These are phyloP conservation scores for Ochromonas danica DNA, from an alignment of 108 stramenopile genomes.

Conservation along the genomic window DNA sequence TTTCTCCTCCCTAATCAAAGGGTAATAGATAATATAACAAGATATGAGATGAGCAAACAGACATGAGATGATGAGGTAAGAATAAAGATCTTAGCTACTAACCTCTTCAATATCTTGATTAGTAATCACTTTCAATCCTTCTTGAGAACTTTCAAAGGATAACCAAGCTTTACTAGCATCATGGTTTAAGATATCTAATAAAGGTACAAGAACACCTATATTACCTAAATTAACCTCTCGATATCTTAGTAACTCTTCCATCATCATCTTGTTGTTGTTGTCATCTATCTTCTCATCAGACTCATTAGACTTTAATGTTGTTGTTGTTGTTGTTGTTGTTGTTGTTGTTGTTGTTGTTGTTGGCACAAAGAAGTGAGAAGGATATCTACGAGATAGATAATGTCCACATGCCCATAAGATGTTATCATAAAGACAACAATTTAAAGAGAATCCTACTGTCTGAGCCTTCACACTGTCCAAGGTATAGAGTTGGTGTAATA, in stretches of 20 bases:
- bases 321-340: no score
- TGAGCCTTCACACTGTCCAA: neutral
- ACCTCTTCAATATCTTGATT: no score
- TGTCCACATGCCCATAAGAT: constrained; percentile 4
- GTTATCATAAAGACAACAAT: neutral
- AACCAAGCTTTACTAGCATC: neutral
- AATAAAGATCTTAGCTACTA: no score
- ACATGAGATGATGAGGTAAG: no score
- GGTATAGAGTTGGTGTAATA: neutral
- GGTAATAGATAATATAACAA: neutral
- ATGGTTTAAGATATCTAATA: constrained; percentile 12
- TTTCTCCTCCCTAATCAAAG: neutral
- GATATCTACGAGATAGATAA: constrained; percentile 21
- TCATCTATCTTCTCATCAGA: neutral
- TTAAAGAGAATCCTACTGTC: neutral
- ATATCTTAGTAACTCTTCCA: no score
- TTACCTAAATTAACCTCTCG: neutral
- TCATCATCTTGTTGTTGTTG: neutral
- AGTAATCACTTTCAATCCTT: no score
- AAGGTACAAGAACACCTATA: neutral
- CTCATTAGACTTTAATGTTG: no score
- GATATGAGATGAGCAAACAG: neutral
- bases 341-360: no score
- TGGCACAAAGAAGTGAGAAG: neutral
- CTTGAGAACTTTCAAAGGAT: no score